Base-by-base conservation (phyloP, 1,284 basidiomycete species). In the Ustilago cynodontis region DNA sequence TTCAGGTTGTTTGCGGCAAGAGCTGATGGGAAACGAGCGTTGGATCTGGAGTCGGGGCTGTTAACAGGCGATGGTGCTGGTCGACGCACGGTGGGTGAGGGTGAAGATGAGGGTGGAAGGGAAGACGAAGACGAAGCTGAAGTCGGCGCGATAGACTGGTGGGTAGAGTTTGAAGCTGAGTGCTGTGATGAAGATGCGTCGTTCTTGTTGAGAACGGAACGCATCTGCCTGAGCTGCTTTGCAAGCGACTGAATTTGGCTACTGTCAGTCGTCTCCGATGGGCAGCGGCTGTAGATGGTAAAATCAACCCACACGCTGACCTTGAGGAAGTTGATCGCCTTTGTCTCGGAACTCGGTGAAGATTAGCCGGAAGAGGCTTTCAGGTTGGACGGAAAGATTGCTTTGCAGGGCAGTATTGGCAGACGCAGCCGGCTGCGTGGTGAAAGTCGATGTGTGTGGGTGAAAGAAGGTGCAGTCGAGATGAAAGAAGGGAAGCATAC, bases 11-110 rank as follows among this genome's bases (percentile, higher is more conserved):
- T 24, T 1, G 54, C 29, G 5, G 66, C 31, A 22, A 65, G 59
- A 8, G 55, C 22, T 5, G 64, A 28, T 1, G 59, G 18, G 39
- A 71, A 75, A 7, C 63, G 61, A 28, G 67, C 33, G 37, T 16
- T 67, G 0, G 67, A n/a, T n/a, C 37, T 60, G 24, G 59, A 56
- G 18, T 71, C 64, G 1, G 72, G 72, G 24, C 72, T 71, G 20
- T 59, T 49, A 22, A 61, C 45, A 9, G 63, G 72, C 2, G 72
- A 75, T 4, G 72, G 63, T 26, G 67, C 33, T 7, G 67, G 59
- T 50, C 67, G 51, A 11, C 72, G 72, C 20, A 43, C 52, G 33
- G 54, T 39, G 8, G 43, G 37, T 24, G 45, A 45, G 26, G 62
- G 39, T 24, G 59, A 37, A n/a, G 55, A 51, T 8, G 56, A 26